These are phyloP conservation scores for Scalesia atractyloides DNA, from an alignment of 129 eudicot species.

Conservation along the genomic window DNA sequence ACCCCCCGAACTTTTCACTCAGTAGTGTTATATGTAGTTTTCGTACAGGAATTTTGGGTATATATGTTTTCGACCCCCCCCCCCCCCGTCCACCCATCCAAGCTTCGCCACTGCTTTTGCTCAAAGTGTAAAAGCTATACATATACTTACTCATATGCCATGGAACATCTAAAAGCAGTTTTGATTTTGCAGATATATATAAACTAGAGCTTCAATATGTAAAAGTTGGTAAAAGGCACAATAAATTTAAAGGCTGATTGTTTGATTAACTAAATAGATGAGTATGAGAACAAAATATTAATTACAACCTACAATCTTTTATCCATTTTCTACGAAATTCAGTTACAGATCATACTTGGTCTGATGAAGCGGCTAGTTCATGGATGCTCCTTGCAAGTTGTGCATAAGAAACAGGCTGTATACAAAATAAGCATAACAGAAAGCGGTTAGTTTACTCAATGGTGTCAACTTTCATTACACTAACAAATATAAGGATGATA, in stretches of 20 bases:
- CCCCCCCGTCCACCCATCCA: too few relatives aligned
- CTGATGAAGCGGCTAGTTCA: slow-evolving; percentile 89
- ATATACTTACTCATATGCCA: not conserved
- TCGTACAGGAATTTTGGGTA: too few relatives aligned
- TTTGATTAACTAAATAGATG: not conserved
- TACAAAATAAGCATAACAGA: not conserved
- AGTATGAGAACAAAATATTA: not conserved
- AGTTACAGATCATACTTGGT: slow-evolving; percentile 57
- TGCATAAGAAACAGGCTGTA: slow-evolving; percentile 95
- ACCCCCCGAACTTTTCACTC: too few relatives aligned
- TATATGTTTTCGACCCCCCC: too few relatives aligned
- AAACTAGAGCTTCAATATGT: not conserved
- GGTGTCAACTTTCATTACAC: not conserved
- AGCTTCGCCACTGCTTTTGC: too few relatives aligned
- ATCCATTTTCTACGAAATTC: not conserved
- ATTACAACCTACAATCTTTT: not conserved
- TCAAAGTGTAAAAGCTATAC: not conserved
- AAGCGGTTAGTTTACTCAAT: slow-evolving; percentile 9
- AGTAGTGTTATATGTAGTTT: too few relatives aligned
- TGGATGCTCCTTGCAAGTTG: slow-evolving; percentile 98
- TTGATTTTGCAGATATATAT: not conserved
- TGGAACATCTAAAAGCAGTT: not conserved
- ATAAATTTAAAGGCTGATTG: not conserved
- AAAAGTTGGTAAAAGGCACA: not conserved
- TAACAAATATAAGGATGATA: not conserved